A percentile compares a stretch with the other conserved stretches of the same genome.
Conservation (phyloP, 2,329 filamentous ascomycete genomes). For the Colletotrichum sp. region DNA sequence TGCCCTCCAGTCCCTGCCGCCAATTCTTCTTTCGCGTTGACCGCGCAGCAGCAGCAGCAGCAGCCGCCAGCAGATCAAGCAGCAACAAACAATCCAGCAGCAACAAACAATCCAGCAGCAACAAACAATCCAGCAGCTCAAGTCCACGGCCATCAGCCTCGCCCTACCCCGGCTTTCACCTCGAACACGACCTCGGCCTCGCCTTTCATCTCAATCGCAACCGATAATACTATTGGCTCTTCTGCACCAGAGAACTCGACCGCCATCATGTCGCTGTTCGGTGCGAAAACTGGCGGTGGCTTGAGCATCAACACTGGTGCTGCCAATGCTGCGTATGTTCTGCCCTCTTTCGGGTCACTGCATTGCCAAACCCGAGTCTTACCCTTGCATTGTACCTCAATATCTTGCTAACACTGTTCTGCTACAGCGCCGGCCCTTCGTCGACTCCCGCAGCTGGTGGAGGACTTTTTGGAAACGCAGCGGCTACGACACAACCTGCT, state of each 20-base stretch:
- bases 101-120: background rate
- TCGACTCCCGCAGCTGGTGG: slow-evolving; percentile 10
- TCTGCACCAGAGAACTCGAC: background rate
- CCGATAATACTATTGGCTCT: background rate
- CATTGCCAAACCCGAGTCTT: background rate
- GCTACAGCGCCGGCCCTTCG: background rate
- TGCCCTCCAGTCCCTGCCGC: background rate
- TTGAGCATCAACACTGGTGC: slow-evolving; percentile 69
- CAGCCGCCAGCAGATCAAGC: too few relatives aligned
- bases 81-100: background rate
- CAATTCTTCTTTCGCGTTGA: slow-evolving; percentile 18
- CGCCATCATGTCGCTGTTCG: slow-evolving; percentile 6
- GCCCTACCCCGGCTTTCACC: background rate
- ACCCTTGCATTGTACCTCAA: background rate
- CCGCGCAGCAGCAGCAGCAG: background rate
- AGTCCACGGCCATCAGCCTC: background rate
- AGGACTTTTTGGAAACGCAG: slow-evolving; percentile 8
- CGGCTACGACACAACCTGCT: slow-evolving; percentile 1
- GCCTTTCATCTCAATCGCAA: background rate
- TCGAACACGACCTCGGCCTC: background rate
- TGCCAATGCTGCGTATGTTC: slow-evolving; percentile 61
- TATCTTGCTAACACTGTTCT: background rate
- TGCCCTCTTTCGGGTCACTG: background rate
- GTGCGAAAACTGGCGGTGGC: slow-evolving; percentile 44
- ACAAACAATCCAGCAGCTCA: background rate